phyloP scores from a whole-genome alignment of 768 basidiomycete species.

The Tricholomella constricta region DNA sequence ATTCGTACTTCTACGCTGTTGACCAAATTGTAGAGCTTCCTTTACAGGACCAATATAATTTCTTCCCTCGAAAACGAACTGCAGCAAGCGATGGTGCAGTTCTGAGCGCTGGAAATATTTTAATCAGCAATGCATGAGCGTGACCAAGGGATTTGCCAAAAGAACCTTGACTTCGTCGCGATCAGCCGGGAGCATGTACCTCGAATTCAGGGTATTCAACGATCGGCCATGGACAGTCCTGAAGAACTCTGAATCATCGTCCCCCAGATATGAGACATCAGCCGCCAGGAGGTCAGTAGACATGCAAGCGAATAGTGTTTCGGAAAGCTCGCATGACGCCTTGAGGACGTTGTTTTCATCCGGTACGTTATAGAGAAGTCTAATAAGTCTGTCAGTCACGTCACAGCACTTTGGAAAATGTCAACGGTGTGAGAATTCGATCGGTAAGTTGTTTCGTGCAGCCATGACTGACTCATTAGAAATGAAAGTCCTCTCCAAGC shows the following conservation, averaged over 20 bases:
- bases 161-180: constrained; percentile 59
- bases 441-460: not conserved
- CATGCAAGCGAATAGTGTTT: constrained; percentile 22
- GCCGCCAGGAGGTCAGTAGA: constrained; percentile 17
- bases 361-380: constrained; percentile 3
- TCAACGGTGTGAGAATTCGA: constrained; percentile 6
- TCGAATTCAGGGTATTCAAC: constrained; percentile 55
- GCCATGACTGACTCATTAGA: constrained; percentile 17
- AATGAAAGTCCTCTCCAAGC: constrained; percentile 15
- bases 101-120: constrained; percentile 52
- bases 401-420: constrained; percentile 9
- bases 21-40: constrained; percentile 53
- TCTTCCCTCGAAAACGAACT: constrained; percentile 64
- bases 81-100: constrained; percentile 63
- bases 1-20: constrained; percentile 43
- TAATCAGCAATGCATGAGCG: constrained; percentile 2
- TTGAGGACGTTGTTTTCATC: constrained; percentile 8
- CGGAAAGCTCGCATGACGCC: constrained; percentile 19
- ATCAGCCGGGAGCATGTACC: constrained; percentile 68
- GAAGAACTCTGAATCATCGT: constrained; percentile 57
- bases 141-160: constrained; percentile 3
- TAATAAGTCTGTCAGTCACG: constrained; percentile 8
- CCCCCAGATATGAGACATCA: constrained; percentile 27
- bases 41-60: constrained; percentile 69
- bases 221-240: constrained; percentile 51